These are phyloP conservation scores for Amborella trichopoda DNA, from an alignment of 164 flowering plant genomes.

Conservation along the genomic window DNA sequence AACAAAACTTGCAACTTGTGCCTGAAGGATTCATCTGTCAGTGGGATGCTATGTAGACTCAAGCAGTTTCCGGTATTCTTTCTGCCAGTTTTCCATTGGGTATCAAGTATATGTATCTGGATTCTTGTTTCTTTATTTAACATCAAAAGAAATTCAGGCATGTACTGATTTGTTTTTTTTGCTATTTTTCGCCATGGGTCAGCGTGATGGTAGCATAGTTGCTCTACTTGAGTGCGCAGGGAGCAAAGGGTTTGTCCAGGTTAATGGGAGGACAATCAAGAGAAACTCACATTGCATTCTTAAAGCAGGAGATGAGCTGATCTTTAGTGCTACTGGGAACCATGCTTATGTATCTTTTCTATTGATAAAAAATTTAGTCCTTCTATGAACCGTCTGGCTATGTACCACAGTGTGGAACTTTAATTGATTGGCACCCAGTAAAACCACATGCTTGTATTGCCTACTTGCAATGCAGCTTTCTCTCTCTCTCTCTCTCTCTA, in stretches of 20 bases:
- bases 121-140: no score
- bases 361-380: no score
- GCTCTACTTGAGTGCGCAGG: constrained; percentile 68
- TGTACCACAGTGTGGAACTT: no score
- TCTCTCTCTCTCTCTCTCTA: no score
- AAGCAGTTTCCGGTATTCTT: constrained; percentile 48
- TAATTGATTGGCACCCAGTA: no score
- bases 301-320: constrained; percentile 74
- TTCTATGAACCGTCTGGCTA: no score
- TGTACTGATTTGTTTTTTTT: no score
- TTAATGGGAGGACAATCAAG: constrained; percentile 51
- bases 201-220: constrained; percentile 44
- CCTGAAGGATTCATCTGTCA: constrained; percentile 40
- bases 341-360: constrained; percentile 83
- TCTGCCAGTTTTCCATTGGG: background rate
- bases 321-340: constrained; percentile 47
- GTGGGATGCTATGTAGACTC: constrained; percentile 45
- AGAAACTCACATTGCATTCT: constrained; percentile 33
- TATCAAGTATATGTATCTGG: no score
- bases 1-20: constrained; percentile 33
- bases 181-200: constrained; percentile 44
- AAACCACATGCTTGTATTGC: no score
- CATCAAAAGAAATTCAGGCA: no score
- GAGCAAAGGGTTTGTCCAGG: constrained; percentile 68
- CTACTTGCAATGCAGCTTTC: no score